phyloP scores from a whole-genome alignment of 1,139 yeast species.

The Pichia sp. region DNA sequence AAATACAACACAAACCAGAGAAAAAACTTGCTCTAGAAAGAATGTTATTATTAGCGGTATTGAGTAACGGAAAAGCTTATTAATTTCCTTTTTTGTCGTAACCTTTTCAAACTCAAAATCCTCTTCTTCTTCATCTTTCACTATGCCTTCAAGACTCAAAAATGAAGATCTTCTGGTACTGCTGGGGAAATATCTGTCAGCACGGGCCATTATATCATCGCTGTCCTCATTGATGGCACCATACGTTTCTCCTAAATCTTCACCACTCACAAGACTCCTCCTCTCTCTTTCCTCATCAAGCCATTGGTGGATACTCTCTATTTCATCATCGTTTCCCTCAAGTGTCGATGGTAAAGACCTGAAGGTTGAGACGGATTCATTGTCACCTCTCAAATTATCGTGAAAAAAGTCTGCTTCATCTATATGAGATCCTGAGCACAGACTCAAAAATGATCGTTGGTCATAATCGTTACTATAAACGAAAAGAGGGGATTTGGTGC shows the following conservation, averaged over 20 bases:
- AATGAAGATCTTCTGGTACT: slow-evolving; percentile 15
- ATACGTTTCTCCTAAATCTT: slow-evolving; percentile 15
- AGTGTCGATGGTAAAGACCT: slow-evolving; percentile 64
- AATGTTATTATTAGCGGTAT: slow-evolving; percentile 67
- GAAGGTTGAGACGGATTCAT: slow-evolving; percentile 48
- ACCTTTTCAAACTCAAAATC: slow-evolving; percentile 45
- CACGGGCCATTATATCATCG: slow-evolving; percentile 25
- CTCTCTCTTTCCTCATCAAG: slow-evolving; percentile 64
- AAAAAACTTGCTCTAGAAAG: slow-evolving; percentile 65
- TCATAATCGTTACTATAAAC: slow-evolving; percentile 59
- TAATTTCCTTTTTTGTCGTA: slow-evolving; percentile 43
- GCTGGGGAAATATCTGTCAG: slow-evolving; percentile 27
- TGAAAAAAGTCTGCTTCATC: slow-evolving; percentile 32
- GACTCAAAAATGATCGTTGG: slow-evolving; percentile 59
- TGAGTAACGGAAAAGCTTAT: slow-evolving; percentile 49
- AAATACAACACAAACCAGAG: slow-evolving; percentile 64
- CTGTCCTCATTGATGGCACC: slow-evolving; percentile 34
- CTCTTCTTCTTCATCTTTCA: slow-evolving; percentile 32
- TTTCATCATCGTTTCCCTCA: slow-evolving; percentile 42
- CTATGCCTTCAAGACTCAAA: slow-evolving; percentile 16
- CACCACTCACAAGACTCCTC: slow-evolving; percentile 35
- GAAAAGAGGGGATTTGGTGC: slow-evolving; percentile 64
- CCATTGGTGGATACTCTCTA: slow-evolving; percentile 57
- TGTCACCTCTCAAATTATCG: slow-evolving; percentile 39
- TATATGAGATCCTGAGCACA: slow-evolving; percentile 43